A percentile compares a stretch with the other conserved stretches of the same genome.
These are phyloP conservation scores for Chionographis japonica DNA, from an alignment of 106 monocot genomes.

Conservation along the genomic window DNA sequence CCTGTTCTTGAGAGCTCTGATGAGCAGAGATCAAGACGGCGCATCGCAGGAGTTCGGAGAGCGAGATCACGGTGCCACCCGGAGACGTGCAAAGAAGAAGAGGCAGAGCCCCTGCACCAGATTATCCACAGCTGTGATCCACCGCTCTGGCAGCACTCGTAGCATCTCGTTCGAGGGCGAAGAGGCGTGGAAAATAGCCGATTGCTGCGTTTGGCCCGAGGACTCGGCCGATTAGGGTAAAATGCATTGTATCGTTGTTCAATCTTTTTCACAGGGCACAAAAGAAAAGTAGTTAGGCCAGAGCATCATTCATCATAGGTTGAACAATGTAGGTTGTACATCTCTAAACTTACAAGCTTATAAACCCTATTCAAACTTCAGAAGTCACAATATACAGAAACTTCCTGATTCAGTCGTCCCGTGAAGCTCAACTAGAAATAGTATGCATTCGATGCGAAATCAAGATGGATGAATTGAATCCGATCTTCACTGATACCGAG, in stretches of 20 bases:
- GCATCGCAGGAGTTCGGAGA: not conserved
- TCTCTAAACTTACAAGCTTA: too few species aligned
- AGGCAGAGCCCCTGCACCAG: not conserved
- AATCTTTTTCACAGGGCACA: too few species aligned
- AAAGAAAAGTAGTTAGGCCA: not conserved
- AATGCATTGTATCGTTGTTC: not conserved
- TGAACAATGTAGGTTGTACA: too few species aligned
- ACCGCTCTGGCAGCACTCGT: too few species aligned
- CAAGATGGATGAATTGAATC: too few species aligned
- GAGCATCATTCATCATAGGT: too few species aligned
- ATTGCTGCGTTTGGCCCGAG: not conserved
- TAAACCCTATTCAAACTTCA: too few species aligned
- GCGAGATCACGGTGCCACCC: not conserved
- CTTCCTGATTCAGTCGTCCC: too few species aligned
- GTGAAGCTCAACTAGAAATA: too few species aligned
- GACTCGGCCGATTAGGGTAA: not conserved
- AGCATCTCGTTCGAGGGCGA: not conserved
- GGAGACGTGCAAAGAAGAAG: not conserved
- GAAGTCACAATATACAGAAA: too few species aligned
- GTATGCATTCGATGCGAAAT: too few species aligned
- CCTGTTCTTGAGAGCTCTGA: constrained; percentile 16
- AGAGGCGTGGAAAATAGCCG: not conserved
- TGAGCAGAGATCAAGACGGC: not conserved
- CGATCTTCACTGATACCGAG: too few species aligned
- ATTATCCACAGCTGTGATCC: not conserved